Conservation (phyloP, 2,329 filamentous ascomycete species). For the Cercospora sesami region DNA sequence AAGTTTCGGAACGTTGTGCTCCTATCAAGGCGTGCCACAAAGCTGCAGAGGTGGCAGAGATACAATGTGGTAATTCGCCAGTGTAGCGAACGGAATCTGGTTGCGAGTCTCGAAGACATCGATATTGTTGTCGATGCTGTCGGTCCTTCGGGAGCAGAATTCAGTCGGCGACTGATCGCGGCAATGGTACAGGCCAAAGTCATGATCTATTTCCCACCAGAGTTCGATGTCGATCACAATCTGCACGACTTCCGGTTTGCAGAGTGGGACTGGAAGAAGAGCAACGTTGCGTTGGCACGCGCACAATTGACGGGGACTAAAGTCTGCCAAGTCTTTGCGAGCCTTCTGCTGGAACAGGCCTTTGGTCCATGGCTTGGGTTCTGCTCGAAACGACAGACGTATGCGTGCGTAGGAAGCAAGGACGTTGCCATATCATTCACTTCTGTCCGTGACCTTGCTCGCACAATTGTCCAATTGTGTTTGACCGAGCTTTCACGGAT, state of each 20-base stretch:
- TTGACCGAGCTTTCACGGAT: constrained; percentile 5
- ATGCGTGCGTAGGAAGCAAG: constrained; percentile 15
- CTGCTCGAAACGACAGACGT: constrained; percentile 1
- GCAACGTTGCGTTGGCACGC: constrained; percentile 3
- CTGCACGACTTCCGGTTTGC: constrained; percentile 15
- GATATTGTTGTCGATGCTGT: constrained; percentile 16
- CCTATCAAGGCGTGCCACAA: constrained; percentile 1
- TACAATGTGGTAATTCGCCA: neutral
- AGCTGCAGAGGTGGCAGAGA: constrained; percentile 10
- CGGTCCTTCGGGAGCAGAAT: constrained; percentile 4
- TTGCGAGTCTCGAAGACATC: neutral
- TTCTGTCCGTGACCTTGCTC: constrained; percentile 1
- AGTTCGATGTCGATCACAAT: constrained; percentile 14
- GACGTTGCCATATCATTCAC: constrained; percentile 9
- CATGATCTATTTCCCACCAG: constrained; percentile 12
- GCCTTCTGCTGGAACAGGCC: constrained; percentile 10
- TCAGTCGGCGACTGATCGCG: constrained; percentile 5
- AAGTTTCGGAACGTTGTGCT: constrained; percentile 4
- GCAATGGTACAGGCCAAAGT: constrained; percentile 7
- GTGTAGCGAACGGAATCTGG: neutral
- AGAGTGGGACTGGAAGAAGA: constrained; percentile 11
- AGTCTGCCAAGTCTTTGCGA: constrained; percentile 15
- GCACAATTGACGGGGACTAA: constrained; percentile 3
- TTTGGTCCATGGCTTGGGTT: constrained; percentile 15
- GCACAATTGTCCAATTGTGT: constrained; percentile 9